Conservation (phyloP, 2,329 filamentous ascomycete species). For the Penicillium sp. region DNA sequence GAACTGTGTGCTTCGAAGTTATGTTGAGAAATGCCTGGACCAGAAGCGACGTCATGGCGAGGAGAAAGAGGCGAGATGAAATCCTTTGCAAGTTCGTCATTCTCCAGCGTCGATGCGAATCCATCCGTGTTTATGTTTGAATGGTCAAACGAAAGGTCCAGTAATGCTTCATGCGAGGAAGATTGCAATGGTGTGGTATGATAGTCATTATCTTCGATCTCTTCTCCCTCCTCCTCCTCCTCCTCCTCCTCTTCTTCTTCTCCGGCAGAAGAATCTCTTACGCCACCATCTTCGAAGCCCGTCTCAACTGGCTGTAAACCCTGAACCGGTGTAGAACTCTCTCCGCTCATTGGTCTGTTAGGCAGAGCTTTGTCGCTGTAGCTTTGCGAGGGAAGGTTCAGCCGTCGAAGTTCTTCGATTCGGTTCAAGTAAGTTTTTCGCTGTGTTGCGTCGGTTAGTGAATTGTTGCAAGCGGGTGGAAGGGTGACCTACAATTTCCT, state of each 20-base stretch:
- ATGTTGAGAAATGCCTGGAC: constrained; percentile 9
- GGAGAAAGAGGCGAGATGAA: constrained; percentile 72
- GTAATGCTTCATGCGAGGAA: not conserved
- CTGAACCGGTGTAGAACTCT: constrained; percentile 9
- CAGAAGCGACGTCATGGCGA: constrained; percentile 53
- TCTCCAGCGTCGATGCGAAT: not conserved
- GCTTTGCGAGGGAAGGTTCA: constrained; percentile 52
- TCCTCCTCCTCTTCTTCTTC: not conserved
- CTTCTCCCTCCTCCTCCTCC: not conserved
- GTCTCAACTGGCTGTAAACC: constrained; percentile 45
- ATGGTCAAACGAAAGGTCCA: constrained; percentile 1
- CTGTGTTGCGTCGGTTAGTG: constrained; percentile 42
- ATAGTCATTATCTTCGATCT: not conserved
- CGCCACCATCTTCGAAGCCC: constrained; percentile 19
- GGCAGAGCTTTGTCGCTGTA: constrained; percentile 71
- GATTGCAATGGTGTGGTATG: constrained; percentile 1
- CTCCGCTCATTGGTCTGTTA: constrained; percentile 60
- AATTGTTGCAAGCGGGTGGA: constrained; percentile 14
- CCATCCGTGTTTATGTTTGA: not conserved
- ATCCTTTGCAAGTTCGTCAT: constrained; percentile 19
- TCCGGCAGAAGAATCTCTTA: too few species aligned
- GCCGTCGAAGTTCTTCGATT: constrained; percentile 77
- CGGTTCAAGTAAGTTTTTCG: constrained; percentile 85
- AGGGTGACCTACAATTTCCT: constrained; percentile 75
- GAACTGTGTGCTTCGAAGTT: not conserved